Base-by-base conservation (phyloP, 2,329 filamentous ascomycete genomes). In the Fusarium sp. region DNA sequence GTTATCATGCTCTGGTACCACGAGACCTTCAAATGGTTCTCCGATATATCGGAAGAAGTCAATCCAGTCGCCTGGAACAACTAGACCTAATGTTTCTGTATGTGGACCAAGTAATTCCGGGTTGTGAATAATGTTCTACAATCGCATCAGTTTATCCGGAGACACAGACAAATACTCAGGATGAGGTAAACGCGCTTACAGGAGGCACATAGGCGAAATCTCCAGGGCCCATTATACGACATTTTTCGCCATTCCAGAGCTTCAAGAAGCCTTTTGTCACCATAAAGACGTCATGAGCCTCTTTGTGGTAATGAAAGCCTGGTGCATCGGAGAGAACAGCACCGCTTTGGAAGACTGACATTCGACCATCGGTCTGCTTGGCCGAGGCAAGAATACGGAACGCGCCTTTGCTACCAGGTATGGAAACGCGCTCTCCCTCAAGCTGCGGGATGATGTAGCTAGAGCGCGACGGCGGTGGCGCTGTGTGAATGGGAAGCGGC, bases 21-120 rank as follows among this genome's bases (percentile, higher is more conserved):
- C 66, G 1, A 84, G 69, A 1, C 86, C 86, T 5, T 77, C 66
- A 58, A 84, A 88, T 0, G 83, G 78, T 73, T 89, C 86, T 28
- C 82, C 82, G 9, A 89, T 82, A 72, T 87, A 85, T 50, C 87
- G 82, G 78, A 89, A 89, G 78, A 89, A 89, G 68, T 89, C 86
- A 28, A 87, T 79, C 87, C 87, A 89, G 71, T 87, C 86, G 7
- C 86, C 87, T 0, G 87, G 87, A 0, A 85, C 84, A 28, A 89
- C 84, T 5, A 89, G 75, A 15, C 86, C 86, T 2, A 86, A 76
- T 20, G 82, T 82, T 65, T 89, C 87, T 3, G 85, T 86, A 64
- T 88, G 84, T 0, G 84, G 81, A 2, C 85, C 85, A 2, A 86
- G 77, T 26, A 87, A 78, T 57, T 88, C 83, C 6, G 86, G 86